phyloP scores from a whole-genome alignment of 2,329 filamentous ascomycete species.

The Fusarium sp. region DNA sequence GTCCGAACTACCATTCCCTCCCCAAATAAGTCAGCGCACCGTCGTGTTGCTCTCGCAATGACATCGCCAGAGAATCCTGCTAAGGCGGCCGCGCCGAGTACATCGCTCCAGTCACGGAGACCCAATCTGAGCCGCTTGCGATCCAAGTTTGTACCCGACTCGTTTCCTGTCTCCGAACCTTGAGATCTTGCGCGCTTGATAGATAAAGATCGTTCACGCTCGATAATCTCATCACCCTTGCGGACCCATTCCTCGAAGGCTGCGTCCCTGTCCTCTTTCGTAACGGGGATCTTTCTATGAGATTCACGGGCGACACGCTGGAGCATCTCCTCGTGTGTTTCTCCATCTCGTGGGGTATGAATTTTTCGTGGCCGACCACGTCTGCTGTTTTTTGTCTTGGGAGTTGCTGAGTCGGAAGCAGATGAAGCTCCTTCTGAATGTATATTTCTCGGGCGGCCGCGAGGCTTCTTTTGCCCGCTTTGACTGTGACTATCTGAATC shows the following conservation, averaged over 20 bases:
- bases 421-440: slow-evolving; percentile 4
- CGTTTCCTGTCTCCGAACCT: slow-evolving; percentile 30
- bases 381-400: slow-evolving; percentile 18
- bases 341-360: slow-evolving; percentile 55
- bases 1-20: slow-evolving; percentile 75
- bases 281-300: slow-evolving; percentile 47
- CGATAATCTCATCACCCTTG: slow-evolving; percentile 45
- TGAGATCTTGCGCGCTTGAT: slow-evolving; percentile 27
- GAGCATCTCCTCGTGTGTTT: slow-evolving; percentile 59
- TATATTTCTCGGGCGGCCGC: slow-evolving; percentile 45
- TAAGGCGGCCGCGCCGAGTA: slow-evolving; percentile 81
- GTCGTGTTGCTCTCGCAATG: slow-evolving; percentile 74
- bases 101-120: slow-evolving; percentile 84
- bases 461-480: slow-evolving; percentile 41
- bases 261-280: slow-evolving; percentile 43
- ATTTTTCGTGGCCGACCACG: slow-evolving; percentile 56
- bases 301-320: slow-evolving; percentile 59
- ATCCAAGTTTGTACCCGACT: slow-evolving; percentile 36
- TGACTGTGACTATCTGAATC: slow-evolving; percentile 48
- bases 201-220: slow-evolving; percentile 33
- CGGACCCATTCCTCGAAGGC: slow-evolving; percentile 52
- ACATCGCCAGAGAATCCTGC: slow-evolving; percentile 74
- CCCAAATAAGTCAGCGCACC: slow-evolving; percentile 81
- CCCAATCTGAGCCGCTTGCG: slow-evolving; percentile 52
- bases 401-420: slow-evolving; percentile 23